Evolutionary conservation across 1,139 yeast species (phyloP), one percentile per base, ranked within the genome.

Genomic region (Meyerozyma guilliermondii): DNA sequence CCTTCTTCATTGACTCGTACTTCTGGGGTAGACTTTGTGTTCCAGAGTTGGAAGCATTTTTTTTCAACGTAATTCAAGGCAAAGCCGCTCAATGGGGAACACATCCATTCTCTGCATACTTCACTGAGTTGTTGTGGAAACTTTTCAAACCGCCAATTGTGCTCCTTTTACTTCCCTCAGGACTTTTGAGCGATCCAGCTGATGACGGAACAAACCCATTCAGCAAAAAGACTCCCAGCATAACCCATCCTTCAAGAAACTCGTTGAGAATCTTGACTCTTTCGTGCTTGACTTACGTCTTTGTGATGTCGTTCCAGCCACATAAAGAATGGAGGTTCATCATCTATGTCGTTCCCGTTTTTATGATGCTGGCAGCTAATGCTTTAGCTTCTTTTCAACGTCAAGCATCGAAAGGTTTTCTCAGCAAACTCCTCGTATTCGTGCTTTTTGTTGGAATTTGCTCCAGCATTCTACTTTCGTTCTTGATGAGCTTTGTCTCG

Each of bases 291-390:
- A 41, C 78, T 9, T 91, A 68, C 57, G 72, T 88, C 26, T 51
- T 68, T 2, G 58, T 78, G 2, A 75, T 89, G 75, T 89, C 97
- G 0, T 60, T 83, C 43, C 95, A 86, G 59, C 92, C 95, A 1
- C 98, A 91, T 54, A 92, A 91, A 60, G 98, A 92, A 66, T 88
- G 96, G 96, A 76, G 98, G 52, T 92, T 91, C 53, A 80, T 92
- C 41, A 66, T 84, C 13, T 92, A 91, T 57, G 68, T 81, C 0
- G 65, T 83, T 9, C 97, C 98, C 2, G 68, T 85, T 0, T 60
- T 87, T 45, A 78, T 85, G 0, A 55, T 83, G 29, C 60, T 76
- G 35, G 91, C 87, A 3, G 83, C 95, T 5, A 70, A 76, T 41
- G 87, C 86, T 1, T 71, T 85, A 27, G 66, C 81, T 0, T 58